Evolutionary conservation across 129 eudicot genomes (phyloP), one percentile per base, ranked within the genome.

Genomic region (Tagetes erecta): DNA sequence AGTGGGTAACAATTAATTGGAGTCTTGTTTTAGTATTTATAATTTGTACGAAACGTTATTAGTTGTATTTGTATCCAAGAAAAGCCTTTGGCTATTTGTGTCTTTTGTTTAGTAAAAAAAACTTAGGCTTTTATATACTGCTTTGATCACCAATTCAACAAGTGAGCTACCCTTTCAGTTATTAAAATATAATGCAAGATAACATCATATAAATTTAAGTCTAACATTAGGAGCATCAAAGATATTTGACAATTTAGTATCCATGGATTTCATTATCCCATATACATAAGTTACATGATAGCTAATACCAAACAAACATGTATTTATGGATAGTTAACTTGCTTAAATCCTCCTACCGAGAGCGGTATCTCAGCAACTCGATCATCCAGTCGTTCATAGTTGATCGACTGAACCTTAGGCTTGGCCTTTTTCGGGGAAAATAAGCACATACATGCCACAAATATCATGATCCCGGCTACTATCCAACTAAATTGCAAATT

Each of bases 401-500:
- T 80, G 30, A 82, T 13, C 5, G 79, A 72, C 45, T 76, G 84
- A 31, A 79, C 78, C 59, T 82, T 49, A n/a, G 56, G 64, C 3
- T 72, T 36, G 3, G 42, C 41, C 60, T 68, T 82, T 62, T 84
- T 84, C 1, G 85, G 79, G 44, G 65, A 76, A 68, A 10, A 71
- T 20, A 87, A 55, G 58, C 87, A 84, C 45, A 82, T 52, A 47
- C 65, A 77, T 14, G 83, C 84, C 72, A 83, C 74, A 67, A 84
- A 74, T 33, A 92, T 71, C 84, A 89, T 59, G 37, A 92, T 77
- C 27, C 85, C 91, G 10, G 86, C 74, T 41, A 86, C 74, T 78
- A 87, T 84, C 98, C 98, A 92, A 74, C 96, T 87, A 45, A 92
- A 89, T 41, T 87, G 96, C 88, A 89, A 51, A 79, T 87, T 92